These are phyloP conservation scores for Elaeis guineensis DNA, from an alignment of 176 grass and related monocot genomes.

Conservation along the genomic window DNA sequence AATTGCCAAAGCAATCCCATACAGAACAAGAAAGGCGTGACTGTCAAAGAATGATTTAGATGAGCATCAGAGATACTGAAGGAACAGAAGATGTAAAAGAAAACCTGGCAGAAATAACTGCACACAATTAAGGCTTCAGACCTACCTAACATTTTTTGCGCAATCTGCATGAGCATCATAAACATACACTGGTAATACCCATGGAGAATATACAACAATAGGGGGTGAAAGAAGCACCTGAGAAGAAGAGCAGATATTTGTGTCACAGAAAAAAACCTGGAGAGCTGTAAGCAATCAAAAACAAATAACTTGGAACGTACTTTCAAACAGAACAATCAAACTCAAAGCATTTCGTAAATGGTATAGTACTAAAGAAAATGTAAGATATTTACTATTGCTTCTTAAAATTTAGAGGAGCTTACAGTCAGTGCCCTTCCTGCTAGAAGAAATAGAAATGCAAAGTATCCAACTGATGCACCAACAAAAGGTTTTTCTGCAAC, in stretches of 20 bases:
- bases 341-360: no score
- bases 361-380: no score
- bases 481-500: constrained; percentile 79
- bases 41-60: constrained; percentile 42
- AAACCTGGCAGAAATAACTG: no score
- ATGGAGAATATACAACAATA: constrained; percentile 97
- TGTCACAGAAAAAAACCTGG: no score
- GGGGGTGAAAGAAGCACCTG: constrained; percentile 96
- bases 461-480: constrained; percentile 95
- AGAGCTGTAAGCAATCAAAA: no score
- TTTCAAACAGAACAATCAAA: no score
- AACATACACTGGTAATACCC: constrained; percentile 93
- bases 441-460: constrained; percentile 97
- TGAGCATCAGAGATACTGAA: background rate
- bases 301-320: no score
- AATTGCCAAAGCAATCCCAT: constrained; percentile 83
- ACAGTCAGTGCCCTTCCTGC: constrained; percentile 95
- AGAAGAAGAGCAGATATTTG: background rate
- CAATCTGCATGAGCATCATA: constrained; percentile 99
- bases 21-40: constrained; percentile 84
- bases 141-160: constrained; percentile 98
- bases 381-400: no score
- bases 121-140: background rate
- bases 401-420: constrained; percentile 40
- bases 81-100: no score